Evolutionary conservation across 306 rosid species (phyloP).

Genomic region (Casuarina equisetifolia): DNA sequence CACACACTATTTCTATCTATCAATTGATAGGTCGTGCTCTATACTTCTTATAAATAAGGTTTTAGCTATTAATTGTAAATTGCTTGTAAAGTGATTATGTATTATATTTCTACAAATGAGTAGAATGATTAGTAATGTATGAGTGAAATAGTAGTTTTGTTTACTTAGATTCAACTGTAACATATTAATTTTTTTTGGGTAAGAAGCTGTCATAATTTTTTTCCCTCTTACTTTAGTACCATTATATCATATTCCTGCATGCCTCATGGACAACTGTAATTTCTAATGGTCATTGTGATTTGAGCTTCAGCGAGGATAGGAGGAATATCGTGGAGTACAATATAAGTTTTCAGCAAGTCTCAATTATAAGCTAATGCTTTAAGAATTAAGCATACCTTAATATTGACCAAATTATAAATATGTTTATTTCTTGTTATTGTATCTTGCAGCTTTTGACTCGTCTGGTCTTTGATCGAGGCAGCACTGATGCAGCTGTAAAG

Average conservation of each 20-base stretch:
- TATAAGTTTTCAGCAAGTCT: neutral
- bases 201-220: neutral
- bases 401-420: slow-evolving; percentile 21
- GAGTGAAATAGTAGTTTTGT: neutral
- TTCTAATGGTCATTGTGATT: neutral
- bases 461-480: slow-evolving; percentile 93
- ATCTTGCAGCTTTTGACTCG: slow-evolving; percentile 84
- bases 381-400: slow-evolving; percentile 18
- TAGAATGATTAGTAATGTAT: too few relatives aligned
- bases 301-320: neutral
- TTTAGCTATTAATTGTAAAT: neutral
- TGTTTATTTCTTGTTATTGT: slow-evolving; percentile 24
- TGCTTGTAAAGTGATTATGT: neutral
- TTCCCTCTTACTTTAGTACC: neutral
- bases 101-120: neutral
- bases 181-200: neutral
- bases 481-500: slow-evolving; percentile 96
- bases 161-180: neutral
- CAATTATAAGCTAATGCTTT: slow-evolving; percentile 15
- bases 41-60: neutral
- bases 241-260: neutral
- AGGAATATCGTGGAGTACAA: neutral
- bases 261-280: neutral
- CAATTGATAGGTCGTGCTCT: neutral
- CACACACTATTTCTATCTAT: neutral